Evolutionary conservation across 2,329 filamentous ascomycete species (phyloP).

Genomic region (Aspergillus pseudonomiae): DNA sequence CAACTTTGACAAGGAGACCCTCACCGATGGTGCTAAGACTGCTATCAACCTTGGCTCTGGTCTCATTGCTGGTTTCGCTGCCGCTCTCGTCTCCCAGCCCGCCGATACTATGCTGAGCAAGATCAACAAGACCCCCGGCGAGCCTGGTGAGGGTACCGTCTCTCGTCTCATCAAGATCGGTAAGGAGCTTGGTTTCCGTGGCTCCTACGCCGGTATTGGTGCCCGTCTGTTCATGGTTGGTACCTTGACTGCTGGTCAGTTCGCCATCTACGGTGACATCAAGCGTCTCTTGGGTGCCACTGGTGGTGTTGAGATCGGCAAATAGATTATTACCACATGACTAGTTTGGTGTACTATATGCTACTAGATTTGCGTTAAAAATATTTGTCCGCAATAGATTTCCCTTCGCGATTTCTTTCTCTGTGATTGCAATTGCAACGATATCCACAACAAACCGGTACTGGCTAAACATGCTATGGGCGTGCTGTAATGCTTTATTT

Average conservation of each 20-base stretch:
- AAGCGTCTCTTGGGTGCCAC: conserved; percentile 72
- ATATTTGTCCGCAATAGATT: conserved; percentile 23
- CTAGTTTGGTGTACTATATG: conserved; percentile 25
- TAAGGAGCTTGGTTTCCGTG: conserved; percentile 79
- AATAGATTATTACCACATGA: conserved; percentile 36
- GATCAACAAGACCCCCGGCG: conserved; percentile 94
- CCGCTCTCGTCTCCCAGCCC: conserved; percentile 83
- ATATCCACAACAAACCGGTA: not conserved
- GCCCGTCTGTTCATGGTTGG: conserved; percentile 77
- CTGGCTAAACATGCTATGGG: not conserved
- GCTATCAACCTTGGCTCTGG: conserved; percentile 82
- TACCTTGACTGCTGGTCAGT: conserved; percentile 77
- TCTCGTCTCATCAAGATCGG: conserved; percentile 84
- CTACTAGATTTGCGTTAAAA: conserved; percentile 22
- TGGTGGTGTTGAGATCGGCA: conserved; percentile 73
- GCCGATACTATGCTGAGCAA: conserved; percentile 93
- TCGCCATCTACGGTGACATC: conserved; percentile 82
- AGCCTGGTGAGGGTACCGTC: conserved; percentile 80
- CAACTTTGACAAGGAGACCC: conserved; percentile 68
- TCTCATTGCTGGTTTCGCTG: conserved; percentile 83
- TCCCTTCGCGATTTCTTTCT: not conserved
- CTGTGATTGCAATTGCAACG: not conserved
- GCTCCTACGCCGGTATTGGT: conserved; percentile 79
- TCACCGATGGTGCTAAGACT: conserved; percentile 72
- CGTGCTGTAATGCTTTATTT: not conserved